phyloP scores from a whole-genome alignment of 2,329 filamentous ascomycete species.

The Myriosclerotinia scirpicola region DNA sequence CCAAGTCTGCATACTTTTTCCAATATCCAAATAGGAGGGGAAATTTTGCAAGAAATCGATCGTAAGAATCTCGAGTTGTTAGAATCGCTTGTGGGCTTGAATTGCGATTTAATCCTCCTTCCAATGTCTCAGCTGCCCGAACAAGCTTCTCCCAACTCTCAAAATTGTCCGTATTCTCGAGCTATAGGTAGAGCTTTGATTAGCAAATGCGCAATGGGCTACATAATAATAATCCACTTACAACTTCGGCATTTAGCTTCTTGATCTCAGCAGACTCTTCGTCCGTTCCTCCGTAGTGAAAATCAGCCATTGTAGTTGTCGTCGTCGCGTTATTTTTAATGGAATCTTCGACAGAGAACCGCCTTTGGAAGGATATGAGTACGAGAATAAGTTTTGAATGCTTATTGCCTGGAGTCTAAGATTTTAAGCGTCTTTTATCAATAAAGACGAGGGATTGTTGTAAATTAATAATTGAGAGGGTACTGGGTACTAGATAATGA shows the following conservation, averaged over 20 bases:
- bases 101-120: conserved; percentile 93
- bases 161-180: conserved; percentile 78
- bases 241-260: conserved; percentile 75
- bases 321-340: conserved; percentile 17
- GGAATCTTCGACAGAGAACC: background rate
- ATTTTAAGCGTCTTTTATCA: background rate
- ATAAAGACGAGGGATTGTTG: conserved; percentile 18
- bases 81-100: conserved; percentile 92
- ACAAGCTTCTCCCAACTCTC: conserved; percentile 94
- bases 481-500: background rate
- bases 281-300: conserved; percentile 70
- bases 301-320: conserved; percentile 61
- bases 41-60: conserved; percentile 91
- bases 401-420: background rate
- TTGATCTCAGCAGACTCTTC: conserved; percentile 82
- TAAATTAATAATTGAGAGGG: background rate
- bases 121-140: conserved; percentile 76
- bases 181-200: conserved; percentile 29
- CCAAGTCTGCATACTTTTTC: conserved; percentile 98
- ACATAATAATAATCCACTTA: conserved; percentile 49
- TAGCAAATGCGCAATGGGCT: conserved; percentile 23
- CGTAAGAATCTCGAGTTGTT: conserved; percentile 82
- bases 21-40: conserved; percentile 96
- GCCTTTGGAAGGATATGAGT: background rate
- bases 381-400: background rate